Evolutionary conservation across 1,284 basidiomycete genomes (phyloP).

Genomic region (Acaromyces ingoldii): DNA sequence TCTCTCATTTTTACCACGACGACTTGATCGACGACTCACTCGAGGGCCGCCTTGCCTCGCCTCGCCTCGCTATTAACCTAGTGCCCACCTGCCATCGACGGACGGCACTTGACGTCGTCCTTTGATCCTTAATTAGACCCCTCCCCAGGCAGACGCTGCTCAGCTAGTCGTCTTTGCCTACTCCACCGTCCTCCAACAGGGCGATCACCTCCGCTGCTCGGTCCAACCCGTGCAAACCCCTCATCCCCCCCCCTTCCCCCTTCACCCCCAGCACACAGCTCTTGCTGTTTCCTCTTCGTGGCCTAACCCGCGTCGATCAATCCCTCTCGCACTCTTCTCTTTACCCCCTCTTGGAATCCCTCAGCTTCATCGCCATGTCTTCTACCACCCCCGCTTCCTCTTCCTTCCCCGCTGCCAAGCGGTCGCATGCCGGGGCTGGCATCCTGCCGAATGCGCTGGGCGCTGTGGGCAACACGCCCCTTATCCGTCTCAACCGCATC

Average conservation of each 20-base stretch:
- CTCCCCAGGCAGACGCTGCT: neutral
- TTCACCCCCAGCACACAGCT: neutral
- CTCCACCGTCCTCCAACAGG: neutral
- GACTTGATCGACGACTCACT: too few relatives aligned
- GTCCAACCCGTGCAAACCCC: constrained; percentile 1
- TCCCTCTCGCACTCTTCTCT: neutral
- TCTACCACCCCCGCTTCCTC: neutral
- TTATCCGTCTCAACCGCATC: constrained; percentile 78
- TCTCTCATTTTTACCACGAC: too few relatives aligned
- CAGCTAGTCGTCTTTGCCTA: neutral
- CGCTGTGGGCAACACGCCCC: constrained; percentile 83
- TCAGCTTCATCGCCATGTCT: neutral
- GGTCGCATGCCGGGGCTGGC: neutral
- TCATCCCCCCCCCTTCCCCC: neutral
- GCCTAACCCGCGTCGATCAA: neutral
- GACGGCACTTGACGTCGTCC: too few relatives aligned
- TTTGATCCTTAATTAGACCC: too few relatives aligned
- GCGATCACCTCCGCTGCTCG: neutral
- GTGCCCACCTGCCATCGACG: too few relatives aligned
- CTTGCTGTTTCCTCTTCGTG: neutral
- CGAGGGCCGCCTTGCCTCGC: too few relatives aligned
- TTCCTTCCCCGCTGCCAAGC: neutral
- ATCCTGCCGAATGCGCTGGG: constrained; percentile 60
- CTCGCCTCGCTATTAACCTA: too few relatives aligned
- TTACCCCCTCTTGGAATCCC: neutral